A percentile compares a stretch with the other conserved stretches of the same genome.
Conservation (phyloP, 2,329 filamentous ascomycete genomes). For the Immersiporthe knoxdaviesiana region DNA sequence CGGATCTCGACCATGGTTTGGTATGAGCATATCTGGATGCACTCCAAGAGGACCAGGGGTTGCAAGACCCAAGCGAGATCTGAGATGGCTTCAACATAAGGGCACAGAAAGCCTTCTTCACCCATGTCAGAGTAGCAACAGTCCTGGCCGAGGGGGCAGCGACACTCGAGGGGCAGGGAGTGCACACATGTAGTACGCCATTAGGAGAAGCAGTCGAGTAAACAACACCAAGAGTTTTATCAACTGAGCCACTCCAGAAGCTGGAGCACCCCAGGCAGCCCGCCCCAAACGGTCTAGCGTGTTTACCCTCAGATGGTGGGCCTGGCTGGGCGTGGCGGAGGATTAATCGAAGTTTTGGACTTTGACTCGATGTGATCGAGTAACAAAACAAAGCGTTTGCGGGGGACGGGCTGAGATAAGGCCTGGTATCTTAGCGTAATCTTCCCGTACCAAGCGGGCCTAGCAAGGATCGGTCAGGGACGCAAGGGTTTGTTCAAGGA, state of each 20-base stretch:
- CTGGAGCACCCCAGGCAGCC: neutral
- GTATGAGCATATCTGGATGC: neutral
- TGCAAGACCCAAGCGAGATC: no score
- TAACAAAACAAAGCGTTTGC: conserved; percentile 37
- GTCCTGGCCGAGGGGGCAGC: no score
- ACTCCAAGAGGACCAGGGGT: neutral
- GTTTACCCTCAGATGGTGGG: neutral
- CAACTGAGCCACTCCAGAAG: no score
- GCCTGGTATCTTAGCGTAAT: conserved; percentile 21
- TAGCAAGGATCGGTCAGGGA: neutral
- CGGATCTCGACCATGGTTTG: neutral
- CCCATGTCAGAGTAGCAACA: no score
- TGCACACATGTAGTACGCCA: no score
- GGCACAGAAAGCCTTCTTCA: neutral
- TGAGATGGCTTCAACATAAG: neutral
- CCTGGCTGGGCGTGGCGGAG: neutral
- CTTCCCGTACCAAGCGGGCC: neutral
- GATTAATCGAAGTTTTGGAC: neutral
- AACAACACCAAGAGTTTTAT: neutral
- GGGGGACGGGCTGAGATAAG: conserved; percentile 29
- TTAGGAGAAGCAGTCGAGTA: neutral
- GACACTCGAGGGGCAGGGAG: no score
- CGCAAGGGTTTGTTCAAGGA: neutral
- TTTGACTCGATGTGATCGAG: conserved; percentile 52
- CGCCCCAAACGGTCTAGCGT: neutral